Conservation (phyloP, 768 basidiomycete genomes). For the Amanita inopinata region DNA sequence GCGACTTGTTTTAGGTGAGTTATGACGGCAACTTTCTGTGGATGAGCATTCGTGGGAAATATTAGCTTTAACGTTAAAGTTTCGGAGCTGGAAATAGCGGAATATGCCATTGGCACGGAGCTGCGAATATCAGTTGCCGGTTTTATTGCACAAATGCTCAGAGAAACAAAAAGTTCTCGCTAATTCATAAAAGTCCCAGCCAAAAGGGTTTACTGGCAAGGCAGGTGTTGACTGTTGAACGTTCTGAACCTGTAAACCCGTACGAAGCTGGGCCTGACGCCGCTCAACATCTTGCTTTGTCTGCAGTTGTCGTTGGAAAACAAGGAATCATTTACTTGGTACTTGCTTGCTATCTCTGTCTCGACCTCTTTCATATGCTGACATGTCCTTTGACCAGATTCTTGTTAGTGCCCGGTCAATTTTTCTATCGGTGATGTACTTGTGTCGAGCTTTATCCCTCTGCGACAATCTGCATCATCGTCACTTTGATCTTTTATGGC, state of each 20-base stretch:
- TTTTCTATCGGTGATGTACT: conserved; percentile 23
- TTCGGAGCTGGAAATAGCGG: conserved; percentile 2
- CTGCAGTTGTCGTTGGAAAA: not conserved
- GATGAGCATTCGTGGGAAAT: conserved; percentile 24
- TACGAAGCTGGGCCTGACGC: too few relatives aligned
- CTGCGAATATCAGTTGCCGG: too few relatives aligned
- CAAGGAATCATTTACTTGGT: too few relatives aligned
- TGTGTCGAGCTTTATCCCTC: conserved; percentile 27
- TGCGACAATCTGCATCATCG: conserved; percentile 22
- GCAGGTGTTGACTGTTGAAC: too few relatives aligned
- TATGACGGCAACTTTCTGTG: conserved; percentile 26
- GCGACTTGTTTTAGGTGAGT: conserved; percentile 32
- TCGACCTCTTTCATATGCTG: conserved; percentile 41
- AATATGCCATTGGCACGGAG: not conserved
- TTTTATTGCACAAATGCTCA: too few relatives aligned
- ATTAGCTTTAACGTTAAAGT: conserved; percentile 23
- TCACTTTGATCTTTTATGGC: conserved; percentile 23
- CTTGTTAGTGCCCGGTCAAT: too few relatives aligned
- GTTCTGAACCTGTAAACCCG: too few relatives aligned
- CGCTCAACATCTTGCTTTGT: too few relatives aligned
- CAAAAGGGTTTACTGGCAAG: too few relatives aligned
- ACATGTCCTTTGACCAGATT: too few relatives aligned
- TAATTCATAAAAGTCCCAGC: too few relatives aligned
- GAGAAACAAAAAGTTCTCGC: too few relatives aligned
- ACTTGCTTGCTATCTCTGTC: conserved; percentile 15